Percentiles rank a stretch among this genome's conserved stretches.
phyloP scores from a whole-genome alignment of 768 basidiomycete genomes.

The Pulveroboletus sp. region DNA sequence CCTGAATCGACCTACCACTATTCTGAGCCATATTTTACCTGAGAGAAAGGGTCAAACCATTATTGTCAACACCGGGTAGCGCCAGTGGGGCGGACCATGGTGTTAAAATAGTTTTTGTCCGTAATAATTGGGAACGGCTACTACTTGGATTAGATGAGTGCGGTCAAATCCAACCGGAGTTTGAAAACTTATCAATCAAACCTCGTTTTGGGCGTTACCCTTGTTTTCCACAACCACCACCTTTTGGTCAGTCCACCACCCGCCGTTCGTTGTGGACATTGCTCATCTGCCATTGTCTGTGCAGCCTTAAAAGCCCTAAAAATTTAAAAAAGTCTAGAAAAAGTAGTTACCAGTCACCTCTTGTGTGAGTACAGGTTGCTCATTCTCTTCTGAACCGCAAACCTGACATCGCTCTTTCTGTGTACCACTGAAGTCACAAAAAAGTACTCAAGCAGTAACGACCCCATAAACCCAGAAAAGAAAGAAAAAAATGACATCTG shows the following conservation, averaged over 20 bases:
- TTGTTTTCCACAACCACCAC: conserved; percentile 62
- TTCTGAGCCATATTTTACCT: no score
- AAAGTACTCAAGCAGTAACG: conserved; percentile 94
- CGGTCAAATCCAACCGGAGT: conserved; percentile 39
- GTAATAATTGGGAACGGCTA: no score
- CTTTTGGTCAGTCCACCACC: conserved; percentile 49
- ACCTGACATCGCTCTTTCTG: conserved; percentile 15
- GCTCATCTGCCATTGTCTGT: conserved; percentile 19
- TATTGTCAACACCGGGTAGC: no score
- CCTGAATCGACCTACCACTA: no score
- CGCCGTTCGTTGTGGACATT: conserved; percentile 8
- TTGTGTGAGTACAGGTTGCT: conserved; percentile 48
- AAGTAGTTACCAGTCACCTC: conserved; percentile 77
- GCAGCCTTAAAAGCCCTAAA: conserved; percentile 58
- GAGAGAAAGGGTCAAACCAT: no score
- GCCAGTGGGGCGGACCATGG: no score
- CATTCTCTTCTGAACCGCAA: conserved; percentile 9
- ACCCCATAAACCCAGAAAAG: conserved; percentile 59
- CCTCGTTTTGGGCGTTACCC: conserved; percentile 17
- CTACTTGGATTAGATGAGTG: no score
- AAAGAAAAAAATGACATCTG: conserved; percentile 51
- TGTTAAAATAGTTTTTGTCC: no score
- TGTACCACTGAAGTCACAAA: conserved; percentile 54
- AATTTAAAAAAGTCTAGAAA: conserved; percentile 67
- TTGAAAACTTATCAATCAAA: conserved; percentile 33